Evolutionary conservation across 331 rosid species (phyloP).

Genomic region (Rhamnella rubrinervis): DNA sequence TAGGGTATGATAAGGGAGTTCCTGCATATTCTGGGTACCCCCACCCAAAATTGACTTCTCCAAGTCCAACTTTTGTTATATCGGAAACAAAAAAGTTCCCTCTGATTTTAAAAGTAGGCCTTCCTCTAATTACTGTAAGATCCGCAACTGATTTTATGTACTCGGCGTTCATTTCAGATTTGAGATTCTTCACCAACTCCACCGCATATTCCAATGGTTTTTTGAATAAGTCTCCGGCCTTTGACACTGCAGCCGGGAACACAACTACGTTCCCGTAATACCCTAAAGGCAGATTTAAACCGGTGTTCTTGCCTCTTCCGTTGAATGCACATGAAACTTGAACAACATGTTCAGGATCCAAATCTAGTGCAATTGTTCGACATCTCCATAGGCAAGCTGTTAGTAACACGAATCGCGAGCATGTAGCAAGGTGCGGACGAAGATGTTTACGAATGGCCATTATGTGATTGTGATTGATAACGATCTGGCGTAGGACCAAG

Average conservation of each 20-base stretch:
- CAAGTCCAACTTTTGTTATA: neutral
- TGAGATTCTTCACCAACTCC: slow-evolving; percentile 1
- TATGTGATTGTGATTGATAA: no score
- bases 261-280: slow-evolving; percentile 2
- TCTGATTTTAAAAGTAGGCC: neutral
- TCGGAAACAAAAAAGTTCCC: neutral
- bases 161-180: neutral
- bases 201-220: slow-evolving; percentile 2
- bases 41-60: slow-evolving; percentile 9
- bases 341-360: slow-evolving; percentile 26
- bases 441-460: no score
- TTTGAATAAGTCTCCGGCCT: neutral
- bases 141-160: neutral
- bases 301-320: slow-evolving; percentile 13
- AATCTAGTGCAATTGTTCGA: slow-evolving; percentile 27
- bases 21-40: slow-evolving; percentile 19
- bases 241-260: neutral
- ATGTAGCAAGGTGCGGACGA: neutral
- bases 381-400: slow-evolving; percentile 45
- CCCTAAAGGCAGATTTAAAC: neutral
- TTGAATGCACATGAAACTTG: slow-evolving; percentile 5
- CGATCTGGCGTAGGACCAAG: no score
- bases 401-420: slow-evolving; percentile 29
- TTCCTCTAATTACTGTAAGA: neutral
- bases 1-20: slow-evolving; percentile 10